These are phyloP conservation scores for Coemansia sp. DNA, from an alignment of 192 early-diverging fungal species.

Conservation along the genomic window DNA sequence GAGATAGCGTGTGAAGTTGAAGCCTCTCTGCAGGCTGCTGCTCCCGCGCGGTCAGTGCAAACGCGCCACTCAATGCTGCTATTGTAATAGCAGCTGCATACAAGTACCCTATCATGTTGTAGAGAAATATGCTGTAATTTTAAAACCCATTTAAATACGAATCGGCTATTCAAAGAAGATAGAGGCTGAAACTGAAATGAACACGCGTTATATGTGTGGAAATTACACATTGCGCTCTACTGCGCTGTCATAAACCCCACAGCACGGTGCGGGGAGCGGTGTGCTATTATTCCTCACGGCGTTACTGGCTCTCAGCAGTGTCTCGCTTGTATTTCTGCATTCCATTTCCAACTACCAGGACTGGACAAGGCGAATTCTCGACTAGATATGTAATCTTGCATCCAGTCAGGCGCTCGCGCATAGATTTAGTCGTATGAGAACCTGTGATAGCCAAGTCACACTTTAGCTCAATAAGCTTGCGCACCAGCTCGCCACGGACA, in stretches of 20 bases:
- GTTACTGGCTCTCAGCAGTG: conserved; percentile 2
- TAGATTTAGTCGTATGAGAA: conserved; percentile 25
- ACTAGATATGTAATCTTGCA: conserved; percentile 30
- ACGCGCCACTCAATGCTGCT: neutral
- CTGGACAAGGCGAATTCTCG: conserved; percentile 43
- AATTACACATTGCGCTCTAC: neutral
- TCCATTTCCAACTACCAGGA: conserved; percentile 27
- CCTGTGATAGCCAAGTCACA: conserved; percentile 41
- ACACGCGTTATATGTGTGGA: neutral
- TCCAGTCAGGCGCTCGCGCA: conserved; percentile 34
- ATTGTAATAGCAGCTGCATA: neutral
- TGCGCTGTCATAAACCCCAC: conserved; percentile 2
- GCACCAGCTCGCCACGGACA: conserved; percentile 48
- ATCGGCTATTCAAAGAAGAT: no score
- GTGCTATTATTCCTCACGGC: neutral
- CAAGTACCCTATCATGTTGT: neutral
- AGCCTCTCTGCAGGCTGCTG: conserved; percentile 13
- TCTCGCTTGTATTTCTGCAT: conserved; percentile 6
- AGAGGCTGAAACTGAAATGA: neutral
- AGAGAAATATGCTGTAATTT: neutral
- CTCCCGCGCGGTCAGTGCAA: conserved; percentile 10
- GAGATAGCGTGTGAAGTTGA: conserved; percentile 23
- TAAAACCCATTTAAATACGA: neutral
- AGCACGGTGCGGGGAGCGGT: neutral
- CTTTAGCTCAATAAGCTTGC: conserved; percentile 50